Base-by-base conservation (phyloP, 2,329 filamentous ascomycete genomes). In the Pleomassaria siparia region DNA sequence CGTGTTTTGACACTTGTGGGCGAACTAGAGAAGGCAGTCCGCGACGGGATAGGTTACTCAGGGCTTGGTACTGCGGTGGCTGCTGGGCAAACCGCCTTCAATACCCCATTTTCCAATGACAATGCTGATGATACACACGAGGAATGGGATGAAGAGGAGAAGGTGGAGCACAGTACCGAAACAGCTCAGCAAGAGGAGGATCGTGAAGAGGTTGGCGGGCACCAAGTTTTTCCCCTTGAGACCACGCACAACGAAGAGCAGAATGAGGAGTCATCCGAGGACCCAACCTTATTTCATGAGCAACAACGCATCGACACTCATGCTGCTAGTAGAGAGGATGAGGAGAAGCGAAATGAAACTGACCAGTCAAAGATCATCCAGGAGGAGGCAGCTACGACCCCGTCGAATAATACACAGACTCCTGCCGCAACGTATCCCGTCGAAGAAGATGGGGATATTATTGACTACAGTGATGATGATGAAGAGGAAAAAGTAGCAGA, bases 41-140 rank as follows among this genome's bases (percentile, higher is more conserved):
- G 74, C 16, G 74, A 81, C 55, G 82, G 83, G 15, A 80, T 81
- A 64, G 82, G 82, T 11, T 72, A 83, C 46, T 78, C 79, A 2
- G 71, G 78, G 24, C 68, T 83, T 20, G 48, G 58, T 11, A 58
- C 64, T 29, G 59, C 59, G 12, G 55, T 68, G 9, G 51, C 55
- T 45, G 52, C 62, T 41, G 62, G 62, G 13, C 54, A 64, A 33
- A 65, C 62, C 4, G 54, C 56, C 21, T 67, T 67, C 45, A 58
- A 44, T 33, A 52, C 54, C 8, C 40, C 53, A 2, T 46, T 48
- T 15, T 52, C 57, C 13, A 47, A 50, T 28, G 41, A 56, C n/a
- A 51, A 60, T 2, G 58, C 53, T 20, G 59, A 60, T 29, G 44
- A 59, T 25, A 50, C 56, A 9, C 40, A 35, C 41, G 53, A 53